phyloP scores from a whole-genome alignment of 2,329 filamentous ascomycete species.

The Aureobasidium leucospermi region DNA sequence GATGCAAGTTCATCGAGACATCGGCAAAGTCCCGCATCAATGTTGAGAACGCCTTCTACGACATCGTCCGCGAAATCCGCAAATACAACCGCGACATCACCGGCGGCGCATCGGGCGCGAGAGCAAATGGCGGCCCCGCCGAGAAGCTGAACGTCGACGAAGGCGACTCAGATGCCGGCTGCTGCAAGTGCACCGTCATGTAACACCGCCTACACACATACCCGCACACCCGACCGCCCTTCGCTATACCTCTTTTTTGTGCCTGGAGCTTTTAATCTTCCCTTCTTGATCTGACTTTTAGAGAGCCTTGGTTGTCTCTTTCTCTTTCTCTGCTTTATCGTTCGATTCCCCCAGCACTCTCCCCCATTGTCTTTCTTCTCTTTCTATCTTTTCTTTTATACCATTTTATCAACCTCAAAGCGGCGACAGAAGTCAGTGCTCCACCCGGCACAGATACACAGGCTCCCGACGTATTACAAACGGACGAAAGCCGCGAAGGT shows the following conservation, averaged over 20 bases:
- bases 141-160: constrained; percentile 70
- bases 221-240: background rate
- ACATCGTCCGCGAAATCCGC: constrained; percentile 95
- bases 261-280: constrained; percentile 12
- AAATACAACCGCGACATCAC: constrained; percentile 98
- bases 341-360: constrained; percentile 13
- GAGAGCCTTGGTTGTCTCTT: constrained; percentile 12
- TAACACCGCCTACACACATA: constrained; percentile 37
- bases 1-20: constrained; percentile 98
- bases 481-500: background rate
- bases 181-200: constrained; percentile 90
- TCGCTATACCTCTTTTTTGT: constrained; percentile 3
- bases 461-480: background rate
- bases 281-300: constrained; percentile 15
- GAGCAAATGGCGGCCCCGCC: constrained; percentile 51
- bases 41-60: constrained; percentile 97
- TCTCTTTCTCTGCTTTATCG: constrained; percentile 3
- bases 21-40: constrained; percentile 98
- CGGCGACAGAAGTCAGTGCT: constrained; percentile 6
- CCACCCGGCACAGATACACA: background rate
- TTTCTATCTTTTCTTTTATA: constrained; percentile 10
- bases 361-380: constrained; percentile 1
- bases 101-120: constrained; percentile 54
- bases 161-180: constrained; percentile 57
- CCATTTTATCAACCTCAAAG: constrained; percentile 3